Conservation (phyloP, 805 yeast genomes). For the Ogataea siamensis region DNA sequence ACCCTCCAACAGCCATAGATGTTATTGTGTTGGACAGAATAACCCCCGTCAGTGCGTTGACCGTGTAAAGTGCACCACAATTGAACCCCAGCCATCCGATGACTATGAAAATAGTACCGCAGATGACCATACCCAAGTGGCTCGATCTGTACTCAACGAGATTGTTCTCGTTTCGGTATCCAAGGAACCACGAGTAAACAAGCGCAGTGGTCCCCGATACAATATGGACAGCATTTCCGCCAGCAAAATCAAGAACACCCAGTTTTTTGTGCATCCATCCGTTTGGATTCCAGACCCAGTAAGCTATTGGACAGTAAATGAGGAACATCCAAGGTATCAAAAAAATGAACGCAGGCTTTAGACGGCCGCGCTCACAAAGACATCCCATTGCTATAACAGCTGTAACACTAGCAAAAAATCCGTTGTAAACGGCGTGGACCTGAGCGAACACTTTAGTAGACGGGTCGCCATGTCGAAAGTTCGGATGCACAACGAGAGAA, state of each 20-base stretch:
- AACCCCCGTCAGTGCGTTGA: conserved; percentile 71
- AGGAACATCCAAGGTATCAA: conserved; percentile 80
- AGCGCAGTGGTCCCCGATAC: conserved; percentile 85
- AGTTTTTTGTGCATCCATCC: conserved; percentile 82
- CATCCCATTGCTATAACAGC: conserved; percentile 84
- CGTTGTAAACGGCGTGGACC: conserved; percentile 73
- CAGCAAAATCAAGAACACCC: conserved; percentile 89
- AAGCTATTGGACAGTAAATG: conserved; percentile 84
- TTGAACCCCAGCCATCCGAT: conserved; percentile 93
- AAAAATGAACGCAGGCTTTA: conserved; percentile 76
- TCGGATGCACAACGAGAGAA: conserved; percentile 13
- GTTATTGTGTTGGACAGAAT: conserved; percentile 82
- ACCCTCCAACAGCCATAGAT: conserved; percentile 76
- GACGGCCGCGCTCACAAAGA: conserved; percentile 82
- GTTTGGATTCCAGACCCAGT: conserved; percentile 86
- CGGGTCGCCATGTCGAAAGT: conserved; percentile 6
- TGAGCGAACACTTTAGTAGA: conserved; percentile 49
- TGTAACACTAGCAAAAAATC: conserved; percentile 81
- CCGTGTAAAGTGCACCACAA: conserved; percentile 79
- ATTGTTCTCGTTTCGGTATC: conserved; percentile 61
- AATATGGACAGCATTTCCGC: conserved; percentile 92
- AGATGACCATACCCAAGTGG: conserved; percentile 75
- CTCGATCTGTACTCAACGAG: conserved; percentile 83
- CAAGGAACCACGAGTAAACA: conserved; percentile 71
- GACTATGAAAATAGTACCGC: conserved; percentile 81